These are phyloP conservation scores for Phytophthora pseudosyringae DNA, from an alignment of 352 stramenopile species.

Conservation along the genomic window DNA sequence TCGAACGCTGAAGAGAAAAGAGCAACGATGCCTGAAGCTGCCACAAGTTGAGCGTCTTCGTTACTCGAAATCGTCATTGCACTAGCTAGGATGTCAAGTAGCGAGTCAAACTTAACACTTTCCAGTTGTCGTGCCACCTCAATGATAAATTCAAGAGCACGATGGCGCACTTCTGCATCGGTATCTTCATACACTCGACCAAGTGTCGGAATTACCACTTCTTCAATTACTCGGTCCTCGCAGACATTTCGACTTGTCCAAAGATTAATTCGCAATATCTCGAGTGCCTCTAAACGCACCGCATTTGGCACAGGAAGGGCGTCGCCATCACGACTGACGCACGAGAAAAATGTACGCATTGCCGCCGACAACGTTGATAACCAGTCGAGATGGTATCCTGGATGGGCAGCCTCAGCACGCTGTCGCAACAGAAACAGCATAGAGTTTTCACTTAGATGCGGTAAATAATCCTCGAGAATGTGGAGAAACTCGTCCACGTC, in stretches of 20 bases:
- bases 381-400: conserved; percentile 74
- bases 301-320: conserved; percentile 40
- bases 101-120: conserved; percentile 79
- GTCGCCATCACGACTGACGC: conserved; percentile 35
- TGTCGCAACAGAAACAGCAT: conserved; percentile 69
- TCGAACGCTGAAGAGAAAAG: conserved; percentile 85
- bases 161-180: conserved; percentile 60
- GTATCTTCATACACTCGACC: conserved; percentile 75
- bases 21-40: conserved; percentile 62
- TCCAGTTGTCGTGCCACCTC: conserved; percentile 77
- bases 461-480: conserved; percentile 77
- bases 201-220: conserved; percentile 79
- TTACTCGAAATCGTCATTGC: conserved; percentile 67
- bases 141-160: conserved; percentile 69
- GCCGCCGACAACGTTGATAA: conserved; percentile 56
- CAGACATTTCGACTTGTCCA: conserved; percentile 81
- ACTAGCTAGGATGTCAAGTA: conserved; percentile 82
- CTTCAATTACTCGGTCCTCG: conserved; percentile 87
- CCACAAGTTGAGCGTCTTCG: conserved; percentile 73
- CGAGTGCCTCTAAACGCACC: conserved; percentile 74
- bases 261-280: conserved; percentile 75
- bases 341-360: conserved; percentile 74
- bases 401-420: conserved; percentile 67
- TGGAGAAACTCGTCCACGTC: conserved; percentile 79
- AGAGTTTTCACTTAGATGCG: conserved; percentile 61